phyloP scores from a whole-genome alignment of 2,329 filamentous ascomycete genomes.

The Colletotrichum brevisporum region DNA sequence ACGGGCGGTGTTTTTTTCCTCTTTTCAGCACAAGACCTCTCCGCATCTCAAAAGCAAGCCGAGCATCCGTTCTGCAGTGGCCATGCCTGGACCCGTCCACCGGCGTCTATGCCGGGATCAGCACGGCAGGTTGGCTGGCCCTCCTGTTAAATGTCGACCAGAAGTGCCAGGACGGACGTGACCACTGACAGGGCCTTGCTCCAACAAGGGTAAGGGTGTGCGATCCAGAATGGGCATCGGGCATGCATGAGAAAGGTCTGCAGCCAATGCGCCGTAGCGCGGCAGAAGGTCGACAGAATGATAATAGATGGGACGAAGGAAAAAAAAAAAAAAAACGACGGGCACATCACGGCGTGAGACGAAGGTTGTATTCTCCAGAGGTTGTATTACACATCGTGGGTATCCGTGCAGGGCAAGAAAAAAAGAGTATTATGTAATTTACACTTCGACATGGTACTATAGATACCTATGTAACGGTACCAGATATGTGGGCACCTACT shows the following conservation, averaged over 20 bases:
- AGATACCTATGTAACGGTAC: no score
- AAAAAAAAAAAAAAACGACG: constrained; percentile 11
- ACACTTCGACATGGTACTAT: background rate
- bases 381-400: no score
- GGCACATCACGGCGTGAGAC: background rate
- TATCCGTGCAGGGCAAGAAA: background rate
- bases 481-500: no score
- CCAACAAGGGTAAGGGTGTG: background rate
- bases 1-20: background rate
- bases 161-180: background rate
- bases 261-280: constrained; percentile 24
- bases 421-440: constrained; percentile 20
- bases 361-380: no score
- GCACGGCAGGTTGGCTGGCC: constrained; percentile 7
- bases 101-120: constrained; percentile 10
- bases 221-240: constrained; percentile 21
- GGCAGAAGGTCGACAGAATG: constrained; percentile 5
- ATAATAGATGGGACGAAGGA: constrained; percentile 17
- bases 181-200: constrained; percentile 14
- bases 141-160: background rate
- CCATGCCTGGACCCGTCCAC: background rate
- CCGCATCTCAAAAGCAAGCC: background rate
- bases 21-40: background rate
- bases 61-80: background rate
- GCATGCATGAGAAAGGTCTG: constrained; percentile 28